Conservation (phyloP, 2,329 filamentous ascomycete genomes). For the Fusarium multiceps region DNA sequence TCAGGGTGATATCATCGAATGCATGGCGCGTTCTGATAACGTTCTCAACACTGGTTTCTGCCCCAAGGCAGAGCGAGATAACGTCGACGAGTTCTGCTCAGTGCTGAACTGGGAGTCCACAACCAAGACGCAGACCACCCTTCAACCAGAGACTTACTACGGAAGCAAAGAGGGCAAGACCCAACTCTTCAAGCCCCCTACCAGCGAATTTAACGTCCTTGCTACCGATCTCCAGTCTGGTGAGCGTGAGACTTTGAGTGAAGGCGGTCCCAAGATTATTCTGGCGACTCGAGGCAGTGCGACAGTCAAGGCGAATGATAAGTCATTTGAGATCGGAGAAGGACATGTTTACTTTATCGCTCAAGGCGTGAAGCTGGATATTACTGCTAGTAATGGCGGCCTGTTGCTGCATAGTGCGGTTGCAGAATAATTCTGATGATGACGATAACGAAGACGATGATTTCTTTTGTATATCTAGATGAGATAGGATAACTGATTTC, state of each 20-base stretch:
- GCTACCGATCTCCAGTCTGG: constrained; percentile 65
- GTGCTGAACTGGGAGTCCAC: constrained; percentile 74
- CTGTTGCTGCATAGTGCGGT: constrained; percentile 40
- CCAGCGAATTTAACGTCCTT: constrained; percentile 79
- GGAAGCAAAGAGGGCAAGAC: constrained; percentile 70
- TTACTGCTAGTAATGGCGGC: constrained; percentile 33
- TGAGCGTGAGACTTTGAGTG: constrained; percentile 63
- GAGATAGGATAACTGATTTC: background rate
- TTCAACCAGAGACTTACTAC: constrained; percentile 61
- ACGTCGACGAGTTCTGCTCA: constrained; percentile 70
- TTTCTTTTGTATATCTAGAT: background rate
- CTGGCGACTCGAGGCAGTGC: constrained; percentile 41
- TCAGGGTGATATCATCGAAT: constrained; percentile 79
- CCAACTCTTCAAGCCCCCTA: constrained; percentile 71
- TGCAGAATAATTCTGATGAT: constrained; percentile 22
- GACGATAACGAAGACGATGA: background rate
- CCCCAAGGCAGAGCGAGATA: constrained; percentile 71
- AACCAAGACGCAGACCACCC: constrained; percentile 64
- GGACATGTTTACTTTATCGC: constrained; percentile 45
- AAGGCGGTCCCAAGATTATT: constrained; percentile 40
- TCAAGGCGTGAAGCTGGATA: constrained; percentile 38
- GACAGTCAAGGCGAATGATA: constrained; percentile 30
- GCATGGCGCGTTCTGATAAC: constrained; percentile 81
- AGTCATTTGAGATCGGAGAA: constrained; percentile 39
- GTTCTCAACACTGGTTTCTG: constrained; percentile 82